These are phyloP conservation scores for Moniliophthora roreri DNA, from an alignment of 1,284 basidiomycete species.

Conservation along the genomic window DNA sequence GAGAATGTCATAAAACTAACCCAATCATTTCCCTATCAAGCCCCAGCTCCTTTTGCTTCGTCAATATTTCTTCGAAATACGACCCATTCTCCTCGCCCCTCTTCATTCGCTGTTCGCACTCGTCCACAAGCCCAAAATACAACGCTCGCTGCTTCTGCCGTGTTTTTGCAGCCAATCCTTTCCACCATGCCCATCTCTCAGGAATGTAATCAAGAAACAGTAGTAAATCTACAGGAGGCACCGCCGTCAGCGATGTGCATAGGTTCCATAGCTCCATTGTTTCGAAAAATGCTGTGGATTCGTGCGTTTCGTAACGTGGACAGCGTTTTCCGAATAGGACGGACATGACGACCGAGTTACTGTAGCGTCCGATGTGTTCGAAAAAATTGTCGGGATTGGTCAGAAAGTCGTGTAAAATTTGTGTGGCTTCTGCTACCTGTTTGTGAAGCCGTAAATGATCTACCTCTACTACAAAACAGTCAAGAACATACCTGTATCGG, in stretches of 20 bases:
- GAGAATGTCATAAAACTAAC: constrained; percentile 4
- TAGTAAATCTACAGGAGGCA: constrained; percentile 26
- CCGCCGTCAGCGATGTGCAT: constrained; percentile 23
- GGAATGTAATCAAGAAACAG: constrained; percentile 26
- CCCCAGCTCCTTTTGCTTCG: constrained; percentile 5
- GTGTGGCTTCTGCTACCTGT: constrained; percentile 19
- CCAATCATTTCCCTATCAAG: constrained; percentile 8
- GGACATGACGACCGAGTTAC: constrained; percentile 28
- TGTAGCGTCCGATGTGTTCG: constrained; percentile 24
- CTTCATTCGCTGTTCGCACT: constrained; percentile 8
- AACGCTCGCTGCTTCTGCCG: constrained; percentile 15
- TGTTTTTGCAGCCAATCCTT: constrained; percentile 16
- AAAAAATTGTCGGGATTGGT: constrained; percentile 27
- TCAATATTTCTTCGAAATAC: constrained; percentile 9
- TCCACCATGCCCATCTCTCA: constrained; percentile 25
- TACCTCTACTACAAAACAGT: background rate
- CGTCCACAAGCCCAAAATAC: background rate
- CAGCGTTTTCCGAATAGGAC: constrained; percentile 28
- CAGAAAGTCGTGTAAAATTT: constrained; percentile 8
- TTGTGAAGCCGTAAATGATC: background rate
- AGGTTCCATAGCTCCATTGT: constrained; percentile 22
- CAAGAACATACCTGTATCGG: constrained; percentile 21
- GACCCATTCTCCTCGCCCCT: constrained; percentile 9
- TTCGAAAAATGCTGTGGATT: constrained; percentile 23
- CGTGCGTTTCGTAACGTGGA: constrained; percentile 22